Percentiles rank a stretch among this genome's conserved stretches.
Conservation (phyloP, 441 rosid species). For the Mallotus japonicus region DNA sequence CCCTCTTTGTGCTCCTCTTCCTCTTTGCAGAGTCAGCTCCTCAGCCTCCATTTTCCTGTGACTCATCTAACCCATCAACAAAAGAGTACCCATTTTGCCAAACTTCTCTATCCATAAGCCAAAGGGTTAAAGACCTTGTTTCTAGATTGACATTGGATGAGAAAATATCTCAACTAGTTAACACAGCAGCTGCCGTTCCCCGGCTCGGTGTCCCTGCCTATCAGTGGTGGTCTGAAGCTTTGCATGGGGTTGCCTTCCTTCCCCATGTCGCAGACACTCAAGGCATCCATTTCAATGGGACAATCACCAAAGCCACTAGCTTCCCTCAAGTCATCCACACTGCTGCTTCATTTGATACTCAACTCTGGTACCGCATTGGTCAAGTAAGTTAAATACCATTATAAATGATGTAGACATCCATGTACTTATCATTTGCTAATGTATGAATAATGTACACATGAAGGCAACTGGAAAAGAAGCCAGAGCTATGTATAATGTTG, state of each 20-base stretch:
- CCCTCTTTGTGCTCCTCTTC: conserved; percentile 21
- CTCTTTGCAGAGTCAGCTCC: conserved; percentile 32
- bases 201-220: conserved; percentile 67
- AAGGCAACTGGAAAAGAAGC: conserved; percentile 69
- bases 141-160: conserved; percentile 64
- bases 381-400: conserved; percentile 33
- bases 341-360: conserved; percentile 68
- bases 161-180: conserved; percentile 67
- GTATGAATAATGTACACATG: neutral
- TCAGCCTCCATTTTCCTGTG: conserved; percentile 59
- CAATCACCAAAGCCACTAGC: conserved; percentile 60
- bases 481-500: conserved; percentile 71
- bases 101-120: conserved; percentile 41
- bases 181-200: conserved; percentile 57
- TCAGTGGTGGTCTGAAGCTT: conserved; percentile 89
- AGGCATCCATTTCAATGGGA: conserved; percentile 60
- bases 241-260: conserved; percentile 64
- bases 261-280: conserved; percentile 35
- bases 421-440: neutral
- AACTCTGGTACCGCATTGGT: conserved; percentile 72
- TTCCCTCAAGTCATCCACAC: conserved; percentile 81
- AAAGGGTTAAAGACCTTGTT: conserved; percentile 58
- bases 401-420: neutral
- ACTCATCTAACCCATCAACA: conserved; percentile 46
- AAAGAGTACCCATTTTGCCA: conserved; percentile 48